phyloP scores from a whole-genome alignment of 2,329 filamentous ascomycete genomes.

The Ophiostoma sp. region DNA sequence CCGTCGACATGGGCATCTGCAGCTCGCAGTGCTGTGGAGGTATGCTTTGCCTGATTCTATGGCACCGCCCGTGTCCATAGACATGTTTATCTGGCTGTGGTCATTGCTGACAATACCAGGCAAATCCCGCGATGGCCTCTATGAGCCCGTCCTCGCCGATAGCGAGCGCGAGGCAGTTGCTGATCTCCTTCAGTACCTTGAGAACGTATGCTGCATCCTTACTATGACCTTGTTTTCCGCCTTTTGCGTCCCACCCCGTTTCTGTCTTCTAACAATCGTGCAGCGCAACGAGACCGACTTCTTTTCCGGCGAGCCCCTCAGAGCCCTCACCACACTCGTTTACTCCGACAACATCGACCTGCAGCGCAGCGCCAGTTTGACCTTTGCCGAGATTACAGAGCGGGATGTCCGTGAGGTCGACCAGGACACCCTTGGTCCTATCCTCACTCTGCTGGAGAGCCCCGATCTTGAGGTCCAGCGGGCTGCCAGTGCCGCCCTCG shows the following conservation, averaged over 20 bases:
- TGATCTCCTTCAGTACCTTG: constrained; percentile 88
- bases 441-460: constrained; percentile 90
- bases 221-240: background rate
- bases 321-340: constrained; percentile 88
- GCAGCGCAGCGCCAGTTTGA: constrained; percentile 93
- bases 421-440: constrained; percentile 89
- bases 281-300: constrained; percentile 96
- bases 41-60: constrained; percentile 29
- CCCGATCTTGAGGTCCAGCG: constrained; percentile 95
- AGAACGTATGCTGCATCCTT: constrained; percentile 65
- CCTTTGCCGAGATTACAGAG: constrained; percentile 98
- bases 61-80: background rate
- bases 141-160: constrained; percentile 85
- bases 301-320: constrained; percentile 91
- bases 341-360: constrained; percentile 99
- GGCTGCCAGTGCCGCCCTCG: constrained; percentile 89
- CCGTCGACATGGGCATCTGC: constrained; percentile 54
- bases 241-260: background rate
- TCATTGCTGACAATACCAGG: constrained; percentile 41
- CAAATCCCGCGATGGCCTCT: constrained; percentile 73
- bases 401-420: constrained; percentile 97
- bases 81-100: constrained; percentile 20
- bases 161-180: constrained; percentile 96
- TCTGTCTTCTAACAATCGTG: background rate
- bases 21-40: constrained; percentile 59